These are phyloP conservation scores for Trametes hirsuta DNA, from an alignment of 1,284 basidiomycete genomes.

Conservation along the genomic window DNA sequence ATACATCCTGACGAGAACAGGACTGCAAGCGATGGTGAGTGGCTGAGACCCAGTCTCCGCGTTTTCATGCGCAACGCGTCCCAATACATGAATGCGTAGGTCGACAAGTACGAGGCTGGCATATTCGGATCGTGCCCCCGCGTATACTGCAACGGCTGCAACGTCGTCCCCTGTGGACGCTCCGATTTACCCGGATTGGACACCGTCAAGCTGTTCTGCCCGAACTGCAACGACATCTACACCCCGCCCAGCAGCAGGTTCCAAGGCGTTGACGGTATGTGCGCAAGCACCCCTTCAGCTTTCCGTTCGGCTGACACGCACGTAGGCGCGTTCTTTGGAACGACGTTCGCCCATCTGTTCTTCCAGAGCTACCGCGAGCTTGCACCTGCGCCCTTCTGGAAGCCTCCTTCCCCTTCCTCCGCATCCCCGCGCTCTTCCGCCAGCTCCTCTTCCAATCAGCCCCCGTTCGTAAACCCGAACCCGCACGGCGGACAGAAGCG, in stretches of 20 bases:
- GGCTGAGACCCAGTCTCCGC: conserved; percentile 16
- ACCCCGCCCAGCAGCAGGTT: conserved; percentile 94
- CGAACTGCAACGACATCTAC: conserved; percentile 98
- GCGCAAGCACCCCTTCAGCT: neutral
- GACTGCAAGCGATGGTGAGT: conserved; percentile 92
- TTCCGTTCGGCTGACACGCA: neutral
- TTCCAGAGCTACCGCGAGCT: conserved; percentile 97
- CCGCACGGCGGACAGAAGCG: conserved; percentile 87
- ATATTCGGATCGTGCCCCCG: conserved; percentile 96
- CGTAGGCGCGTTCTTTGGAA: conserved; percentile 97
- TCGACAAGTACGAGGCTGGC: conserved; percentile 93
- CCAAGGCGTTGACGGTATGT: conserved; percentile 90
- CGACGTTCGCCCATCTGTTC: conserved; percentile 96
- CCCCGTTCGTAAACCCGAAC: conserved; percentile 80
- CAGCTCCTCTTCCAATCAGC: conserved; percentile 48
- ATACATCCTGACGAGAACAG: conserved; percentile 93
- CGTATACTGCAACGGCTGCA: conserved; percentile 89
- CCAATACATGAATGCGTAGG: conserved; percentile 48
- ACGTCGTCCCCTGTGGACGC: conserved; percentile 94
- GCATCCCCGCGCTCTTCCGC: conserved; percentile 54
- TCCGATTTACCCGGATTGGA: conserved; percentile 98
- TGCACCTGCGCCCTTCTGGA: conserved; percentile 86
- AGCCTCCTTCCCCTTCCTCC: conserved; percentile 57
- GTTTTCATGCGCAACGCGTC: conserved; percentile 19
- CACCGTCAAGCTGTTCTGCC: conserved; percentile 98